phyloP scores from a whole-genome alignment of 192 early-diverging fungal species.

The Podila epicladia region DNA sequence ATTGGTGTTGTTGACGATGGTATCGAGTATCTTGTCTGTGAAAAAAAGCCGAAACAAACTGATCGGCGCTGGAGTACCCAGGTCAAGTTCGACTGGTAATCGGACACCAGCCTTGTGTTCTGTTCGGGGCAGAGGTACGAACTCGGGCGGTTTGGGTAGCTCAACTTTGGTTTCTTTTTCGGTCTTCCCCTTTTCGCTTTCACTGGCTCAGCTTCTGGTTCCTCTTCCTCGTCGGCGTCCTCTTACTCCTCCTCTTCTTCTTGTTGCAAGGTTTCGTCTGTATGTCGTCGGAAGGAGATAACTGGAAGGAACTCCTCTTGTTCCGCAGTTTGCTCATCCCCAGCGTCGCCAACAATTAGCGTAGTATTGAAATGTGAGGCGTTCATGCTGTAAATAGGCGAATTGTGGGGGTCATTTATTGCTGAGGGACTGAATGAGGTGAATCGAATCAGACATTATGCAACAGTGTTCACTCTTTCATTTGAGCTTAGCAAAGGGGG shows the following conservation, averaged over 20 bases:
- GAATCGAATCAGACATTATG: no score
- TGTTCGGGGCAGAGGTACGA: slow-evolving; percentile 7
- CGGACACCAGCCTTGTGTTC: not conserved
- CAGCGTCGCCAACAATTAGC: no score
- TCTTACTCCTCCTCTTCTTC: not conserved
- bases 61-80: slow-evolving; percentile 2
- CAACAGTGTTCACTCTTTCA: no score
- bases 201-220: not conserved
- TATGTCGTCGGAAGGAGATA: not conserved
- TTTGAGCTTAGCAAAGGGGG: no score
- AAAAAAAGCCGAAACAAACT: slow-evolving; percentile 21
- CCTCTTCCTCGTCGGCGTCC: not conserved
- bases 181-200: not conserved
- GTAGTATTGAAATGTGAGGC: no score
- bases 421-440: no score
- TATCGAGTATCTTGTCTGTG: slow-evolving; percentile 12
- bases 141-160: slow-evolving; percentile 14
- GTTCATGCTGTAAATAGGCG: no score
- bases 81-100: slow-evolving; percentile 1
- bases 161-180: not conserved
- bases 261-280: slow-evolving; percentile 4
- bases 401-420: no score
- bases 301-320: slow-evolving; percentile 15
- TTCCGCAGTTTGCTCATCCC: not conserved
- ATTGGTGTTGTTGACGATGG: slow-evolving; percentile 20